Evolutionary conservation across 1,139 yeast species (phyloP), one percentile per base, ranked within the genome.

Genomic region (Wickerhamiella infanticola): DNA sequence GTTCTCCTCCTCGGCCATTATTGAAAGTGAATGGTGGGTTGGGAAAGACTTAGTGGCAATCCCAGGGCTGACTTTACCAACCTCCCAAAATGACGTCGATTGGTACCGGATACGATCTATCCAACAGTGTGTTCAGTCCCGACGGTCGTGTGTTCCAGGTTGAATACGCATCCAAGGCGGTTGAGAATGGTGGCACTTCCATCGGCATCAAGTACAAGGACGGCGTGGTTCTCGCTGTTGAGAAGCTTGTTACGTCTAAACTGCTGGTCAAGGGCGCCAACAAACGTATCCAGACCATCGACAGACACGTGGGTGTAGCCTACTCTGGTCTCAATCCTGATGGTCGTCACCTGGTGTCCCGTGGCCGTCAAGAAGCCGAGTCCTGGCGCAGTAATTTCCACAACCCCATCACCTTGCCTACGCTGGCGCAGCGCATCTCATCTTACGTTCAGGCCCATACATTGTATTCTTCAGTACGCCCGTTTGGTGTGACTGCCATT

Each of bases 121-220:
- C 58, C 43, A 56, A 56, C 53, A 51, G 57, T 41, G 59, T 56
- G 39, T 56, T 56, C 60, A 67, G 75, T 18, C 76, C 80, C 63
- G 98, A 93, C 64, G 99, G 99, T 45, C 77, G 98, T 67, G 90
- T 88, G 66, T 93, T 93, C 68, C 99, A 93, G 66, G 98, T 90
- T 25, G 98, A 93, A 66, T 93, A 93, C 59, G 99, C 99, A 40
- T 74, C 82, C 62, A 93, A 93, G 64, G 98, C 98, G 1, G 97
- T 90, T 5, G 98, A 93, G 64, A 88, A 86, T 60, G 96, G 95
- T 40, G 93, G 96, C 11, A 90, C 98, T 0, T 80, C 96, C 29
- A 73, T 93, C 55, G 99, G 97, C 38, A 80, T 93, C 61, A 82
- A 83, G 62, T 85, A 84, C 65, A 75, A 77, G 57, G 97, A 90